A percentile compares a stretch with the other conserved stretches of the same genome.
These are phyloP conservation scores for Talaromyces proteolyticus DNA, from an alignment of 495 filamentous ascomycete species.

Conservation along the genomic window DNA sequence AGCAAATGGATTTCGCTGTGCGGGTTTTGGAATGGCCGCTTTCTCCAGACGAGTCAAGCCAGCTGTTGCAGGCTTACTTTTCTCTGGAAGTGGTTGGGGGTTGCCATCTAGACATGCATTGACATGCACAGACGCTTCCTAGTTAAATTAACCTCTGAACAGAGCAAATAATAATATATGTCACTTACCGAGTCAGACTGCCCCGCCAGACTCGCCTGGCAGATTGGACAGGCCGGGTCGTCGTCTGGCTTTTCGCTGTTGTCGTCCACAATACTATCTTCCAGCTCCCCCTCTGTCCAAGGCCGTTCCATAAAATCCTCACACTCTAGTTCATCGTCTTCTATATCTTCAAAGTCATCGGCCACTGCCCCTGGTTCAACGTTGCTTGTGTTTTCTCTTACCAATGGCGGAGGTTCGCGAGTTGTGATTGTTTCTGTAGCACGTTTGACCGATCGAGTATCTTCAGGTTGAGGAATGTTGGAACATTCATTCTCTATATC, in stretches of 20 bases:
- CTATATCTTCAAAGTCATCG: slow-evolving; percentile 62
- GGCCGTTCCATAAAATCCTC: slow-evolving; percentile 37
- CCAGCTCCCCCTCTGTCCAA: slow-evolving; percentile 19
- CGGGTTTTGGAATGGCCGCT: slow-evolving; percentile 66
- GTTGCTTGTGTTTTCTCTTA: slow-evolving; percentile 53
- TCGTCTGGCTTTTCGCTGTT: slow-evolving; percentile 11
- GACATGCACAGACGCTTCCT: slow-evolving; percentile 64
- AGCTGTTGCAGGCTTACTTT: slow-evolving; percentile 8
- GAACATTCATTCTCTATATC: background rate
- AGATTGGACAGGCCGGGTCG: slow-evolving; percentile 66
- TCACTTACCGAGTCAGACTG: slow-evolving; percentile 48
- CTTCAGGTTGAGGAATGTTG: background rate
- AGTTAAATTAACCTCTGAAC: slow-evolving; percentile 14
- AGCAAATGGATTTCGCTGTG: slow-evolving; percentile 68
- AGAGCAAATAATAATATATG: background rate
- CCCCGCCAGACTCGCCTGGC: slow-evolving; percentile 54
- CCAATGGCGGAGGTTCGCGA: slow-evolving; percentile 31
- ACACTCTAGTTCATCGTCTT: slow-evolving; percentile 38
- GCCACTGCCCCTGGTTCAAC: slow-evolving; percentile 26
- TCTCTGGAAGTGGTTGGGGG: slow-evolving; percentile 42
- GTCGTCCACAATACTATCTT: slow-evolving; percentile 14
- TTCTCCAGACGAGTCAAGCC: slow-evolving; percentile 51
- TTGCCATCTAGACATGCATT: slow-evolving; percentile 90
- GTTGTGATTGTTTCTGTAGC: slow-evolving; percentile 8
- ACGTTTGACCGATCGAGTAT: background rate